Conservation (phyloP, 2,329 filamentous ascomycete species). For the Hypoxylon sp. region DNA sequence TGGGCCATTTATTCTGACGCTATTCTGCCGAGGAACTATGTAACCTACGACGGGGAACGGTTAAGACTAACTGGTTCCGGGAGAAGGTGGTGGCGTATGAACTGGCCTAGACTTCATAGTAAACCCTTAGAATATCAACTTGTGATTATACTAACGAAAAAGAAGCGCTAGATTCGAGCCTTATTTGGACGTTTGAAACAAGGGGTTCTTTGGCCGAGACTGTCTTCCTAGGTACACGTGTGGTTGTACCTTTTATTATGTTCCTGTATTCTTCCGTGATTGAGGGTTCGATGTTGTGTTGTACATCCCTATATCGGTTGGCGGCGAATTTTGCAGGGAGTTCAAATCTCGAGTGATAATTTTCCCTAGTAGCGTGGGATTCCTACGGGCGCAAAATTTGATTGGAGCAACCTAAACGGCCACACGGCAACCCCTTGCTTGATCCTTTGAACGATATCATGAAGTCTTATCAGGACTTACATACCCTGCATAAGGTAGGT, state of each 20-base stretch:
- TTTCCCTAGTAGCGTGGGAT: constrained; percentile 38
- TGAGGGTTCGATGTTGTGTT: not conserved
- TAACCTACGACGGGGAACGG: constrained; percentile 6
- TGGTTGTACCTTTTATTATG: not conserved
- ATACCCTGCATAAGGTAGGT: too few relatives aligned
- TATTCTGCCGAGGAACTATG: constrained; percentile 18
- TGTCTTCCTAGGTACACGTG: not conserved
- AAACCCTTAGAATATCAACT: not conserved
- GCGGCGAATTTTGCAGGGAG: constrained; percentile 22
- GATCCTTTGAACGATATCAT: constrained; percentile 25
- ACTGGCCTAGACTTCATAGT: constrained; percentile 20
- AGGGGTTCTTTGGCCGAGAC: not conserved
- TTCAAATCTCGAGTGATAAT: constrained; percentile 23
- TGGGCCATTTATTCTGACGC: too few relatives aligned
- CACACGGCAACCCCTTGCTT: constrained; percentile 7
- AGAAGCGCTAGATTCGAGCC: not conserved
- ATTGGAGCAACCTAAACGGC: constrained; percentile 14
- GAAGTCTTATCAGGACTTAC: constrained; percentile 22
- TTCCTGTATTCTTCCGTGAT: constrained; percentile 4
- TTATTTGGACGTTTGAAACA: constrained; percentile 3
- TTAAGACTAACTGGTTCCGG: constrained; percentile 11
- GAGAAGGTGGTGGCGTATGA: constrained; percentile 1
- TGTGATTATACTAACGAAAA: constrained; percentile 9
- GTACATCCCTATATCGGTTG: constrained; percentile 13
- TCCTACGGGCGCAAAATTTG: constrained; percentile 24